Conservation (phyloP, 2,329 filamentous ascomycete species). For the Cytospora mali region DNA sequence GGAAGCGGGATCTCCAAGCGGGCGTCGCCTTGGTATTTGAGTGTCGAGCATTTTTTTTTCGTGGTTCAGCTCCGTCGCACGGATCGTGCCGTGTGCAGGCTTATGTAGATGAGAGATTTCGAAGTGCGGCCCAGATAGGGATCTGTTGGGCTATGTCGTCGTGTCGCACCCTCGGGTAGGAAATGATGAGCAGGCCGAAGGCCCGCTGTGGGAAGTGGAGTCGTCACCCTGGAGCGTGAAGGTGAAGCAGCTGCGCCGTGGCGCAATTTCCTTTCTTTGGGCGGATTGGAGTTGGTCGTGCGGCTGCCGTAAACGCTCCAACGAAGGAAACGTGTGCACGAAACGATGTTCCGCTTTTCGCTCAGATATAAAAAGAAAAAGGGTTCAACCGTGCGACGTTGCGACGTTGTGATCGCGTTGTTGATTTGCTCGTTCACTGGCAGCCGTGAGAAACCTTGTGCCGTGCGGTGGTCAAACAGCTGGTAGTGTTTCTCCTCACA, state of each 20-base stretch:
- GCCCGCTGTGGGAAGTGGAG: slow-evolving; percentile 25
- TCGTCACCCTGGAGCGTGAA: slow-evolving; percentile 20
- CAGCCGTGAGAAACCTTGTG: slow-evolving; percentile 7
- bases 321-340: slow-evolving; percentile 16
- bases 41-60: slow-evolving; percentile 38
- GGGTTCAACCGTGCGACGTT: slow-evolving; percentile 14
- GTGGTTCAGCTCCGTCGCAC: slow-evolving; percentile 19
- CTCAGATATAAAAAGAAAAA: neutral
- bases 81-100: slow-evolving; percentile 11
- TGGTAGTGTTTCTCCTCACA: neutral
- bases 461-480: slow-evolving; percentile 14
- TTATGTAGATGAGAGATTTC: slow-evolving; percentile 13
- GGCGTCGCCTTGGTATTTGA: slow-evolving; percentile 37
- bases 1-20: slow-evolving; percentile 32
- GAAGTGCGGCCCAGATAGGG: slow-evolving; percentile 17
- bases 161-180: slow-evolving; percentile 25
- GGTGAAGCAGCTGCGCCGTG: slow-evolving; percentile 26
- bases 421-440: neutral
- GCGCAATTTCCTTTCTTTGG: slow-evolving; percentile 16
- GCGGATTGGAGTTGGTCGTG: slow-evolving; percentile 8
- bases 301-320: slow-evolving; percentile 14
- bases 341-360: slow-evolving; percentile 13
- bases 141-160: slow-evolving; percentile 25
- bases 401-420: neutral
- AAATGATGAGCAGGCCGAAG: slow-evolving; percentile 26